Percentiles rank a stretch among this genome's conserved stretches.
These are phyloP conservation scores for Coffea humblotiana DNA, from an alignment of 305 asterid species.

Conservation along the genomic window DNA sequence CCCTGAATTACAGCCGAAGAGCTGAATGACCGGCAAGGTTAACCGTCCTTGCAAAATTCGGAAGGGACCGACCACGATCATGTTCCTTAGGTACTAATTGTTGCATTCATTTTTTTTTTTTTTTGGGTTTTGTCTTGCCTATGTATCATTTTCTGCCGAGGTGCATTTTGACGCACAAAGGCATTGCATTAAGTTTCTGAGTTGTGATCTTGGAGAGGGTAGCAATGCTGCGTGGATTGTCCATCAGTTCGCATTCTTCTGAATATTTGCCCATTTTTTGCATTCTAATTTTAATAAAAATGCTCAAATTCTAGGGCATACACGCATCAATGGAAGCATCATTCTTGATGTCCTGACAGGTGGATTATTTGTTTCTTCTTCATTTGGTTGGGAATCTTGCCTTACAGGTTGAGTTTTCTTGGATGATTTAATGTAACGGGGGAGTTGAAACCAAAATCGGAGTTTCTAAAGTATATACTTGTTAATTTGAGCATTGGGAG, in stretches of 20 bases:
- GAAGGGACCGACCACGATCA: too few relatives aligned
- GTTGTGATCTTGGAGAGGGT: neutral
- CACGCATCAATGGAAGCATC: neutral
- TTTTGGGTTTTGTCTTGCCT: neutral
- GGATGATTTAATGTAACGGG: neutral
- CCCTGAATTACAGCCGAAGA: neutral
- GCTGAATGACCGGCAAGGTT: too few relatives aligned
- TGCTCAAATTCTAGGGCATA: neutral
- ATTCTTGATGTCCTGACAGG: neutral
- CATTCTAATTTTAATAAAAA: too few relatives aligned
- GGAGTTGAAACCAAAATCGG: neutral
- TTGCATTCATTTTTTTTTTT: neutral
- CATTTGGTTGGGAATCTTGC: neutral
- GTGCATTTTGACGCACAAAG: neutral
- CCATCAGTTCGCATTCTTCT: neutral
- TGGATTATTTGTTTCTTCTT: neutral
- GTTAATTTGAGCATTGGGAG: conserved; percentile 8
- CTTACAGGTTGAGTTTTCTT: neutral
- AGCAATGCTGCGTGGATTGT: neutral
- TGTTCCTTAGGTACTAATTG: too few relatives aligned
- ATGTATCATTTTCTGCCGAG: neutral
- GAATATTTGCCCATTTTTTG: too few relatives aligned
- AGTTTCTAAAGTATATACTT: neutral
- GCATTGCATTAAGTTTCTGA: neutral
- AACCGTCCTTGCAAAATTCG: too few relatives aligned